phyloP scores from a whole-genome alignment of 441 rosid genomes.

The Monsonia emarginata region DNA sequence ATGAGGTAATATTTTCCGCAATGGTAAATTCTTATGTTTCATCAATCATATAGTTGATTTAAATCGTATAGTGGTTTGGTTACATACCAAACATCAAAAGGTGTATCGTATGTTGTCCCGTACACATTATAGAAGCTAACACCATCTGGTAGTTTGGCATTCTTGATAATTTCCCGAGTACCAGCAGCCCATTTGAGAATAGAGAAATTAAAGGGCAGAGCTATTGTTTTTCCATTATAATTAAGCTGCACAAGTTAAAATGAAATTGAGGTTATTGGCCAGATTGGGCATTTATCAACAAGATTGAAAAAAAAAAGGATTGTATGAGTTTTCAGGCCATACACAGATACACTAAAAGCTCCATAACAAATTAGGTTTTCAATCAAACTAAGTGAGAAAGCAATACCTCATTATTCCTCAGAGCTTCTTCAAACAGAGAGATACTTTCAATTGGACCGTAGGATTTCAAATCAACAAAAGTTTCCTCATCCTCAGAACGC shows the following conservation, averaged over 20 bases:
- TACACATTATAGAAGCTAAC: constrained; percentile 64
- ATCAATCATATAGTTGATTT: not conserved
- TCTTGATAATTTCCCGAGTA: constrained; percentile 47
- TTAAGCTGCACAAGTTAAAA: constrained; percentile 41
- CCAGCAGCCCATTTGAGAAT: constrained; percentile 61
- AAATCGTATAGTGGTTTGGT: constrained; percentile 2
- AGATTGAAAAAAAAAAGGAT: no score
- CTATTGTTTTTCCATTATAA: constrained; percentile 46
- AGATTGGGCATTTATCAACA: no score
- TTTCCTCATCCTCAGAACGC: constrained; percentile 30
- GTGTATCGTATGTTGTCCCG: constrained; percentile 67
- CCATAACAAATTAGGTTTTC: no score
- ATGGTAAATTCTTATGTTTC: no score
- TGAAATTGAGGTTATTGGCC: no score
- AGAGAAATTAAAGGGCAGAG: constrained; percentile 63
- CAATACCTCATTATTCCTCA: constrained; percentile 64
- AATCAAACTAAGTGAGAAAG: not conserved
- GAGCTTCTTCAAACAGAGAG: constrained; percentile 54
- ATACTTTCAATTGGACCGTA: constrained; percentile 45
- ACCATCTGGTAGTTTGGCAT: constrained; percentile 55
- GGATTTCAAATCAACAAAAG: constrained; percentile 43
- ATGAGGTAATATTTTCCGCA: not conserved
- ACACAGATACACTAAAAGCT: no score
- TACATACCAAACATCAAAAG: constrained; percentile 72
- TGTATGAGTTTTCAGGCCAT: no score